Evolutionary conservation across 768 basidiomycete species (phyloP).

Genomic region (Porphyrellus cyaneotinctus): DNA sequence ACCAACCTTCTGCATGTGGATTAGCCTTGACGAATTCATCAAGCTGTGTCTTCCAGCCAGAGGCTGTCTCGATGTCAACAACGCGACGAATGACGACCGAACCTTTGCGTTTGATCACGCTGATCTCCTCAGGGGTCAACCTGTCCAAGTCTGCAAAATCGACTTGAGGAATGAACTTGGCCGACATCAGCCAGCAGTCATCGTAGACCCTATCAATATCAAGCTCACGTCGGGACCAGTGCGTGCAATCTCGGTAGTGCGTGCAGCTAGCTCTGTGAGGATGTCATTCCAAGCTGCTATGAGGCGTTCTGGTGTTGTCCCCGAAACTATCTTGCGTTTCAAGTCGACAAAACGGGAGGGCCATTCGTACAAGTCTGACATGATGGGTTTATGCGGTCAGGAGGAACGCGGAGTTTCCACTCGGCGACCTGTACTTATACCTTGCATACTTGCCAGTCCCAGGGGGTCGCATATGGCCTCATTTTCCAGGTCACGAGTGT

Average conservation of each 20-base stretch:
- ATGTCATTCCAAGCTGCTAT: slow-evolving; percentile 58
- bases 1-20: slow-evolving; percentile 49
- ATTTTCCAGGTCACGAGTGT: not conserved
- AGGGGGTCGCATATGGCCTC: not conserved
- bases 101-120: slow-evolving; percentile 50
- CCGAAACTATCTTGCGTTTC: slow-evolving; percentile 52
- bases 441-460: not conserved
- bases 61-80: slow-evolving; percentile 52
- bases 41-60: slow-evolving; percentile 54
- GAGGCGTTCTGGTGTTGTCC: slow-evolving; percentile 45
- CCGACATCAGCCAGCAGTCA: not conserved
- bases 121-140: slow-evolving; percentile 43
- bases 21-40: slow-evolving; percentile 55
- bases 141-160: slow-evolving; percentile 50
- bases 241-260: slow-evolving; percentile 42
- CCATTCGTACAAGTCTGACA: slow-evolving; percentile 14
- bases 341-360: slow-evolving; percentile 49
- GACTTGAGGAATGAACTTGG: slow-evolving; percentile 56
- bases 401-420: not conserved
- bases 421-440: slow-evolving; percentile 14
- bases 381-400: not conserved
- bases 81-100: slow-evolving; percentile 60
- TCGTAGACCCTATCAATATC: not conserved
- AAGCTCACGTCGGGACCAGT: slow-evolving; percentile 47
- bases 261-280: slow-evolving; percentile 44